Percentiles rank a stretch among this genome's conserved stretches.
Evolutionary conservation across 768 basidiomycete species (phyloP).

Genomic region (Pholiota microspora): DNA sequence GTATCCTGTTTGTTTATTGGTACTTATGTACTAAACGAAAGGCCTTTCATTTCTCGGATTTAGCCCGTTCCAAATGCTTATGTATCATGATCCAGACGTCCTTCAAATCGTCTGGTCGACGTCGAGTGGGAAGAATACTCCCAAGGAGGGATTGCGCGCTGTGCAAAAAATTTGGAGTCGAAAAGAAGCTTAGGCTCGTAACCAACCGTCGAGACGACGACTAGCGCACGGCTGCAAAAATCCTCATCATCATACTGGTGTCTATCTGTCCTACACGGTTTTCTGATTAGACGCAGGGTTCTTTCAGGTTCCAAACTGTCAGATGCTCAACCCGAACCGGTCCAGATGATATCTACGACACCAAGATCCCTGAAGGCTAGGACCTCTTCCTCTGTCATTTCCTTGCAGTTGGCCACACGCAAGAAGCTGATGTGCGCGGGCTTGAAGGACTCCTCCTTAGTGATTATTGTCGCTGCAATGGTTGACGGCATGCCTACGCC

Average conservation of each 20-base stretch:
- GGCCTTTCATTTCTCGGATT: constrained; percentile 15
- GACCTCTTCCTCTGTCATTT: constrained; percentile 36
- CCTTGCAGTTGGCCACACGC: constrained; percentile 39
- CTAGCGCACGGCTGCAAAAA: background rate
- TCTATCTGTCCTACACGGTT: background rate
- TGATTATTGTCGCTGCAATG: constrained; percentile 31
- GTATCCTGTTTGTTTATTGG: constrained; percentile 8
- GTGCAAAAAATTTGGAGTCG: background rate
- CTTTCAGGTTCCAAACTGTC: constrained; percentile 6
- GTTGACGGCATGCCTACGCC: constrained; percentile 14
- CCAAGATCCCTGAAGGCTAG: constrained; percentile 36
- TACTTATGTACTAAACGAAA: constrained; percentile 11
- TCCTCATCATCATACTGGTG: background rate
- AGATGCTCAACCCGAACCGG: constrained; percentile 15
- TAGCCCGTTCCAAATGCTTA: constrained; percentile 13
- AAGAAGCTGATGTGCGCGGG: constrained; percentile 39
- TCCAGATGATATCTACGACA: constrained; percentile 34
- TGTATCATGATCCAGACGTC: constrained; percentile 11
- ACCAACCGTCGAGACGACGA: background rate
- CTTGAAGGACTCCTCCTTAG: constrained; percentile 33
- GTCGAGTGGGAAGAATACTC: constrained; percentile 7
- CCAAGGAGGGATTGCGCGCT: background rate
- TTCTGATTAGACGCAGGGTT: background rate
- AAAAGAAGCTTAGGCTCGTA: background rate
- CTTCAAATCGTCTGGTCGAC: constrained; percentile 1